phyloP scores from a whole-genome alignment of 1,139 yeast species.

The Geotrichum reessii region DNA sequence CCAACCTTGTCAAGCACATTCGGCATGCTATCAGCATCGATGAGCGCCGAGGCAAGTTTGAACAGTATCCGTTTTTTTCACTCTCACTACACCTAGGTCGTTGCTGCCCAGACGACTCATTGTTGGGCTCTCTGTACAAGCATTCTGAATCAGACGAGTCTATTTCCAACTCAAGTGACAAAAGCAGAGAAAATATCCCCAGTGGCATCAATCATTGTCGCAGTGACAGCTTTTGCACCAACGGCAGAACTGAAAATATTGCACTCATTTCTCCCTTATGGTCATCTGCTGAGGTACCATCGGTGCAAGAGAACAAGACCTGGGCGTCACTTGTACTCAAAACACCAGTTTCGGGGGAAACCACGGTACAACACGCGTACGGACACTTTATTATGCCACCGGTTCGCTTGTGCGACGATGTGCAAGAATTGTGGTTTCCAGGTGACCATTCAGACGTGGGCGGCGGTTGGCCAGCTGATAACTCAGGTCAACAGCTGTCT shows the following conservation, averaged over 20 bases:
- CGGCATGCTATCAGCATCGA: slow-evolving; percentile 63
- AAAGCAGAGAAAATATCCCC: not conserved
- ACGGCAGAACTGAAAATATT: not conserved
- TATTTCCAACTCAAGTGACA: not conserved
- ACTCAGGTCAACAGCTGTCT: slow-evolving; percentile 39
- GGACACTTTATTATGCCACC: slow-evolving; percentile 8
- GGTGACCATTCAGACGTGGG: slow-evolving; percentile 66
- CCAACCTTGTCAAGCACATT: slow-evolving; percentile 49
- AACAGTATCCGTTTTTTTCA: slow-evolving; percentile 44
- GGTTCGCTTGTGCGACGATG: slow-evolving; percentile 31
- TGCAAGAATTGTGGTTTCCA: slow-evolving; percentile 56
- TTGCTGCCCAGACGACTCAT: not conserved
- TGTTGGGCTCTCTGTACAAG: not conserved
- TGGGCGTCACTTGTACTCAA: slow-evolving; percentile 10
- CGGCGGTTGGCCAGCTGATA: slow-evolving; percentile 52
- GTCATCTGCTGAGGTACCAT: not conserved
- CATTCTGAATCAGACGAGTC: not conserved
- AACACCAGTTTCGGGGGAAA: slow-evolving; percentile 5
- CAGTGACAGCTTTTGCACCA: not conserved
- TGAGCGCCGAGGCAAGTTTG: slow-evolving; percentile 57
- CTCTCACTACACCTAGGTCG: not conserved
- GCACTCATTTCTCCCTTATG: slow-evolving; percentile 4
- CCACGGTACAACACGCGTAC: slow-evolving; percentile 3
- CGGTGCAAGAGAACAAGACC: not conserved
- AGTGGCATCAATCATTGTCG: not conserved